Percentiles rank a stretch among this genome's conserved stretches.
Evolutionary conservation across 352 stramenopile genomes (phyloP).

Genomic region (Phytophthora aleatoria): DNA sequence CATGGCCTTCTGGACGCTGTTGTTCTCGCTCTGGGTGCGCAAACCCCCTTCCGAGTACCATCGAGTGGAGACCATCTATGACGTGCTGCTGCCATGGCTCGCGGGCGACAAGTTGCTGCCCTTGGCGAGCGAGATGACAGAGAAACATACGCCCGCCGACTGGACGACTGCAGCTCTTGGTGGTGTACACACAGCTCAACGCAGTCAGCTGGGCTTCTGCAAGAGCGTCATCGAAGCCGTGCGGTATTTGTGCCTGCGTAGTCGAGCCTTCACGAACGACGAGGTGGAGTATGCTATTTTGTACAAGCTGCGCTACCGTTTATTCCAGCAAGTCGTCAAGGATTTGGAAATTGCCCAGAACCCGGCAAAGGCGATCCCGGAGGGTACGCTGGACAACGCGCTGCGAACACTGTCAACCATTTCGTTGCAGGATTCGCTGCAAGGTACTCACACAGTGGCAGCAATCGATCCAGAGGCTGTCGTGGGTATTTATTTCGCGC

Average conservation of each 20-base stretch:
- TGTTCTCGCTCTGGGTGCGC: conserved; percentile 88
- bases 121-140: conserved; percentile 44
- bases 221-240: conserved; percentile 84
- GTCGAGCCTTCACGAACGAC: conserved; percentile 51
- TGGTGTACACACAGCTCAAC: conserved; percentile 61
- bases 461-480: conserved; percentile 57
- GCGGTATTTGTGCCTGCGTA: conserved; percentile 69
- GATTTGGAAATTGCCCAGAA: conserved; percentile 62
- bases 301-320: conserved; percentile 71
- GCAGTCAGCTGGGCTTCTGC: conserved; percentile 78
- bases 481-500: conserved; percentile 80
- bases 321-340: conserved; percentile 60
- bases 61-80: conserved; percentile 87
- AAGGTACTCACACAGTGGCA: conserved; percentile 67
- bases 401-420: conserved; percentile 65
- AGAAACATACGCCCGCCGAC: conserved; percentile 23
- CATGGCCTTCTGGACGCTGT: conserved; percentile 84
- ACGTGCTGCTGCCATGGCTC: conserved; percentile 90
- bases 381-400: conserved; percentile 57
- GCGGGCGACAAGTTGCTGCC: conserved; percentile 75
- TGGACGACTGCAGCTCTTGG: conserved; percentile 43
- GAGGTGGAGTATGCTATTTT: conserved; percentile 77
- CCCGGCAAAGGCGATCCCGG: conserved; percentile 52
- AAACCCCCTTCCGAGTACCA: conserved; percentile 88
- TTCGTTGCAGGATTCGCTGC: conserved; percentile 73